phyloP scores from a whole-genome alignment of 2,329 filamentous ascomycete species.

The Alternaria arborescens region DNA sequence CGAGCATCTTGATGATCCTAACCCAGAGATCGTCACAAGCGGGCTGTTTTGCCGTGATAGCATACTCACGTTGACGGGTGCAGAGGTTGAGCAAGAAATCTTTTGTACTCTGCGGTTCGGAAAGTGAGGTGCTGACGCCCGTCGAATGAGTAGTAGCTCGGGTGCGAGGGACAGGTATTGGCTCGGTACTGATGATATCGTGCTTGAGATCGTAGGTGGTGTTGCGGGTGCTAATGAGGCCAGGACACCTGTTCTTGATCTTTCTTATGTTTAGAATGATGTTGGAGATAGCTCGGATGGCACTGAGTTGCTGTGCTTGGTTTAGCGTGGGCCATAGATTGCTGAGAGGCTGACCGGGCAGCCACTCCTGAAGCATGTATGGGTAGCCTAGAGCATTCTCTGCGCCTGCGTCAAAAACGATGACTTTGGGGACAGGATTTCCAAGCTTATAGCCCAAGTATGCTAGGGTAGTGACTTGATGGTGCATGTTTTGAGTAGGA shows the following conservation, averaged over 20 bases:
- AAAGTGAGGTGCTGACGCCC: neutral
- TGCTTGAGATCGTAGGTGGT: neutral
- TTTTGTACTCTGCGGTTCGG: neutral
- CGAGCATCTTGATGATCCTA: neutral
- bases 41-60: neutral
- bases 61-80: neutral
- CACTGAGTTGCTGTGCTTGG: slow-evolving; percentile 12
- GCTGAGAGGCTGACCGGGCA: slow-evolving; percentile 13
- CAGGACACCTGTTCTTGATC: slow-evolving; percentile 1
- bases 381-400: slow-evolving; percentile 13
- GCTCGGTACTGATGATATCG: neutral
- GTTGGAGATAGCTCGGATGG: neutral
- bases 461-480: neutral
- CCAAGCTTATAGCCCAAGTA: neutral
- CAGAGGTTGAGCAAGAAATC: neutral
- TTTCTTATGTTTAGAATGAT: neutral
- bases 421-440: slow-evolving; percentile 15
- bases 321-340: slow-evolving; percentile 11
- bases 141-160: no score
- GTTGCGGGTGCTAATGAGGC: neutral
- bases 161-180: neutral
- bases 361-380: slow-evolving; percentile 24
- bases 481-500: neutral
- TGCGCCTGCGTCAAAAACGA: slow-evolving; percentile 4
- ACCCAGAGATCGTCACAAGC: neutral